A percentile compares a stretch with the other conserved stretches of the same genome.
Conservation (phyloP, 371 early-diverging fungal species). For the Mortierella sp. region DNA sequence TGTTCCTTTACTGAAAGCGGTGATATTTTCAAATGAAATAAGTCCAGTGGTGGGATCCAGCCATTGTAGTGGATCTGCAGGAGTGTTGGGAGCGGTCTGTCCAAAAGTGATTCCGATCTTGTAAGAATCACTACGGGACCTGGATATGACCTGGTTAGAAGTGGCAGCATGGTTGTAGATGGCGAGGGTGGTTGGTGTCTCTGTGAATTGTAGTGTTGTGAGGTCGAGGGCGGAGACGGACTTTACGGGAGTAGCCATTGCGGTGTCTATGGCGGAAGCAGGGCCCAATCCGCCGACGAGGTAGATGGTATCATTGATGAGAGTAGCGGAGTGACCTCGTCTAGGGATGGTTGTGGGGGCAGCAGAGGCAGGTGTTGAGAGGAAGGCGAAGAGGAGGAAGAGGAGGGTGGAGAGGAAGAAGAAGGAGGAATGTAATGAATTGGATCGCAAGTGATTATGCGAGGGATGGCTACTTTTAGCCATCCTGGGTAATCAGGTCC, state of each 20-base stretch:
- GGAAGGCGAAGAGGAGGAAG: slow-evolving; percentile 1
- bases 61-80: slow-evolving; percentile 25
- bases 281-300: slow-evolving; percentile 41
- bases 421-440: background rate
- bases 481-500: slow-evolving; percentile 5
- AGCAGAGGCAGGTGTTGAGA: slow-evolving; percentile 1
- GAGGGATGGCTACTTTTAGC: background rate
- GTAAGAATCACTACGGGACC: background rate
- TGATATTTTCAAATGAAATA: background rate
- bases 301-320: slow-evolving; percentile 26
- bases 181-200: background rate
- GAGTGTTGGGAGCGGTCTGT: background rate
- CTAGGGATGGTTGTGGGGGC: slow-evolving; percentile 12
- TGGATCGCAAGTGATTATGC: too few relatives aligned
- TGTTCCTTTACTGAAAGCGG: background rate
- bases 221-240: slow-evolving; percentile 30
- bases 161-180: slow-evolving; percentile 37
- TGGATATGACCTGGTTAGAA: background rate
- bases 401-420: background rate
- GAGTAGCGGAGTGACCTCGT: slow-evolving; percentile 25
- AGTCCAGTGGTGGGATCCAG: slow-evolving; percentile 19
- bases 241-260: background rate
- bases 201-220: slow-evolving; percentile 14
- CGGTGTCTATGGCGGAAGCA: background rate
- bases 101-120: slow-evolving; percentile 42